These are phyloP conservation scores for Fusarium ramigenum DNA, from an alignment of 2,329 filamentous ascomycete species.

Conservation along the genomic window DNA sequence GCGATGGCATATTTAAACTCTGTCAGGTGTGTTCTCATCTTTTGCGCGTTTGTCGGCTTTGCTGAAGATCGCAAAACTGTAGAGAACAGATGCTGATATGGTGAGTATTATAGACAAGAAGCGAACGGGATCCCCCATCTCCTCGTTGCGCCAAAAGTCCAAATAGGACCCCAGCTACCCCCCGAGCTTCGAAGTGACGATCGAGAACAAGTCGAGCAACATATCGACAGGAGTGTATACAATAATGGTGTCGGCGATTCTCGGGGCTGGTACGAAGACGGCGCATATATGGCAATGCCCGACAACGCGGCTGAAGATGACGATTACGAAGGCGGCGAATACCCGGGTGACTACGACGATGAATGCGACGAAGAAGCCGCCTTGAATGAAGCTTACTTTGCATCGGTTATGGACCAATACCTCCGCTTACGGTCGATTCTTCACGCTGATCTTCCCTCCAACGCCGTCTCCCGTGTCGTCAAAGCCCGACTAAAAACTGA, in stretches of 20 bases:
- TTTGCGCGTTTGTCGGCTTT: constrained; percentile 17
- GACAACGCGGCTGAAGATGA: constrained; percentile 47
- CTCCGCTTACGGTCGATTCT: constrained; percentile 69
- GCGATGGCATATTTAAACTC: constrained; percentile 76
- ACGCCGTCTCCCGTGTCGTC: constrained; percentile 63
- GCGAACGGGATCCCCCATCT: constrained; percentile 78
- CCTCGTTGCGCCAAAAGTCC: constrained; percentile 69
- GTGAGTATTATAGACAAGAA: constrained; percentile 72
- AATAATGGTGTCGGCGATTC: constrained; percentile 60
- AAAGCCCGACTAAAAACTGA: constrained; percentile 65
- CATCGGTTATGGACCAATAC: constrained; percentile 72
- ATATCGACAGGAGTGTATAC: constrained; percentile 57
- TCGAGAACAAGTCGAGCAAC: constrained; percentile 43
- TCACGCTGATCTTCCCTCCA: constrained; percentile 61
- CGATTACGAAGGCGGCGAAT: constrained; percentile 43
- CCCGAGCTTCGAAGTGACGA: constrained; percentile 44
- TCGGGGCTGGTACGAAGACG: constrained; percentile 77
- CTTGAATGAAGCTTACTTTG: constrained; percentile 74
- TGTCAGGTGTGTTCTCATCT: constrained; percentile 68
- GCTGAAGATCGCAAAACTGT: constrained; percentile 42
- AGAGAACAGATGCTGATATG: constrained; percentile 56
- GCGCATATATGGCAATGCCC: constrained; percentile 76
- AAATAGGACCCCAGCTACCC: constrained; percentile 62
- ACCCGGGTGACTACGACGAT: constrained; percentile 39
- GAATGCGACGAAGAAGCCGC: constrained; percentile 41